A percentile compares a stretch with the other conserved stretches of the same genome.
Conservation (phyloP, 2,329 filamentous ascomycete species). For the Albifimbria verrucaria region DNA sequence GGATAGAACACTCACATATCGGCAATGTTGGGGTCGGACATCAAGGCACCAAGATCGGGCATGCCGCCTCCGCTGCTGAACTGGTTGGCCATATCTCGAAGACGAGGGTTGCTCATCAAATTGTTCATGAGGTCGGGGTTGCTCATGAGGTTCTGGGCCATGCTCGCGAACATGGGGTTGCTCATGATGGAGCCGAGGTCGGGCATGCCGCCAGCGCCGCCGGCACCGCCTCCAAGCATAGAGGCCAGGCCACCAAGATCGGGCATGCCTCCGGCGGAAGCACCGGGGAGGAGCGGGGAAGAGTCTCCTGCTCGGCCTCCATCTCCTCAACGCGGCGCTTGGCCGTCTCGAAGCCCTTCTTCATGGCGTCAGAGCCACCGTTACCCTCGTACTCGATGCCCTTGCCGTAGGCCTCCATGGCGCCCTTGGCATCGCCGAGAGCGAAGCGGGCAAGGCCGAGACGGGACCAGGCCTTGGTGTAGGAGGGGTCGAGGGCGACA, state of each 20-base stretch:
- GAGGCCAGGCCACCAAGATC: constrained; percentile 68
- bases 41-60: constrained; percentile 80
- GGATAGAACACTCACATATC: constrained; percentile 70
- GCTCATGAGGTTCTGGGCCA: constrained; percentile 96
- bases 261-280: constrained; percentile 61
- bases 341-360: constrained; percentile 92
- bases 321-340: constrained; percentile 84
- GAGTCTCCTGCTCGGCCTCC: constrained; percentile 41
- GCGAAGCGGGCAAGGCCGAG: constrained; percentile 90
- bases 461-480: constrained; percentile 96
- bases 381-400: constrained; percentile 93
- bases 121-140: constrained; percentile 91
- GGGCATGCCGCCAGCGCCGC: constrained; percentile 76
- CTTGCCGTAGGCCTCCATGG: constrained; percentile 90
- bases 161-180: constrained; percentile 97
- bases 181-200: constrained; percentile 85
- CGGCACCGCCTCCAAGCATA: constrained; percentile 65
- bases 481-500: constrained; percentile 80
- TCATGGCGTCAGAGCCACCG: constrained; percentile 95
- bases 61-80: constrained; percentile 78
- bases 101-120: constrained; percentile 88
- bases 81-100: constrained; percentile 82
- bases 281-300: constrained; percentile 48
- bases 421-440: constrained; percentile 82
- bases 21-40: constrained; percentile 88